phyloP scores from a whole-genome alignment of 2,329 filamentous ascomycete genomes.

The Zymoseptoria tritici region DNA sequence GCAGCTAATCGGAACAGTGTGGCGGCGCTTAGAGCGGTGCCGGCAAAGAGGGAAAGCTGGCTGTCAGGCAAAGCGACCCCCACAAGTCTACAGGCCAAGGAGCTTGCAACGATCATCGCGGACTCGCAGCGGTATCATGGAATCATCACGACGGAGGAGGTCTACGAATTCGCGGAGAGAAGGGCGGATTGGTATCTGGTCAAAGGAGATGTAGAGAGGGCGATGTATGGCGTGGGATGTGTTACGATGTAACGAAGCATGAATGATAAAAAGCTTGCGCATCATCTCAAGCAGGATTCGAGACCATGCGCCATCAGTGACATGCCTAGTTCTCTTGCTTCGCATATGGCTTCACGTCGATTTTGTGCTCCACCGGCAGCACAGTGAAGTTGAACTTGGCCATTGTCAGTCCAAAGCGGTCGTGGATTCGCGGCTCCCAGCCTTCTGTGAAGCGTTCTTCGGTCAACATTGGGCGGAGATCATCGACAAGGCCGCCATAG shows the following conservation, averaged over 20 bases:
- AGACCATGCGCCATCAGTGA: not conserved
- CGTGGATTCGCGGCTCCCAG: constrained; percentile 34
- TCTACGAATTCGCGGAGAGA: constrained; percentile 92
- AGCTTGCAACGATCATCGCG: constrained; percentile 90
- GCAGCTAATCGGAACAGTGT: constrained; percentile 1
- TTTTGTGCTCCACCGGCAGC: constrained; percentile 33
- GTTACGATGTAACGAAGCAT: constrained; percentile 57
- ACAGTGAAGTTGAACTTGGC: constrained; percentile 37
- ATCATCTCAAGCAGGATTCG: not conserved
- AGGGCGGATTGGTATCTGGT: constrained; percentile 94
- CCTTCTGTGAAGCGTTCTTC: constrained; percentile 36
- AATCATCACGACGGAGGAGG: constrained; percentile 90
- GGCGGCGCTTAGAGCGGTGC: constrained; percentile 4
- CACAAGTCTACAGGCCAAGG: constrained; percentile 73
- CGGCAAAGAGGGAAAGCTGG: constrained; percentile 20
- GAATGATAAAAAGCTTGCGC: not conserved
- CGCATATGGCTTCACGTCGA: constrained; percentile 27
- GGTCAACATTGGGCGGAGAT: constrained; percentile 34
- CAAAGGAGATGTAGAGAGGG: constrained; percentile 79
- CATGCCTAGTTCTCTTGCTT: constrained; percentile 4
- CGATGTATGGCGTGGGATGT: constrained; percentile 96
- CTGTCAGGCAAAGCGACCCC: constrained; percentile 19
- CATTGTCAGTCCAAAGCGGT: constrained; percentile 36
- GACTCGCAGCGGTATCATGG: constrained; percentile 84
- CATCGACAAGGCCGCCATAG: constrained; percentile 33